Evolutionary conservation across 2,329 filamentous ascomycete genomes (phyloP).

Genomic region (Botrytis byssoidea): DNA sequence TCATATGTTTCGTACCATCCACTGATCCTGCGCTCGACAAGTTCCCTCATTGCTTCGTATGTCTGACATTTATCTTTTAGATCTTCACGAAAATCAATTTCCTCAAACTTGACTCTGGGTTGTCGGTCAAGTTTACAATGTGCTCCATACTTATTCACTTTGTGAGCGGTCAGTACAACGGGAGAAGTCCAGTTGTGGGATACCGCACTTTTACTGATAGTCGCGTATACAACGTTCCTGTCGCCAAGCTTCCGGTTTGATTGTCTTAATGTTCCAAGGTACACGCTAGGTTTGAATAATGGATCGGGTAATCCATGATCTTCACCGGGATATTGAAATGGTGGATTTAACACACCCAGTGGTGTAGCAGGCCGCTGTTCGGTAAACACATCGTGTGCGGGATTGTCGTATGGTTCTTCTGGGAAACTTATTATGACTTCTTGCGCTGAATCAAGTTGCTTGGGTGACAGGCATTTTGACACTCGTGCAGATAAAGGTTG

Average conservation of each 20-base stretch:
- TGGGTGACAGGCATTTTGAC: neutral
- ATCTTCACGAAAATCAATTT: constrained; percentile 1
- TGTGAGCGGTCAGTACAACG: constrained; percentile 9
- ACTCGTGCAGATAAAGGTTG: neutral
- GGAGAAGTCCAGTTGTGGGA: neutral
- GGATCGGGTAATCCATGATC: constrained; percentile 8
- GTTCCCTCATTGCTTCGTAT: constrained; percentile 12
- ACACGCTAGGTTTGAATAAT: constrained; percentile 7
- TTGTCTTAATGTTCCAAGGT: constrained; percentile 7
- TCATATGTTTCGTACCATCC: constrained; percentile 12
- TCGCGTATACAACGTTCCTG: constrained; percentile 7
- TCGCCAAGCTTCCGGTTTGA: neutral
- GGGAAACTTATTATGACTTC: neutral
- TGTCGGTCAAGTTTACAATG: constrained; percentile 10
- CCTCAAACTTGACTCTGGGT: neutral
- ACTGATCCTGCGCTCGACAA: constrained; percentile 8
- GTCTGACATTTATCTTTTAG: constrained; percentile 8
- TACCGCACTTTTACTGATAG: neutral
- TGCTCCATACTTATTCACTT: constrained; percentile 11
- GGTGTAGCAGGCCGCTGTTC: constrained; percentile 5
- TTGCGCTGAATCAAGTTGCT: neutral
- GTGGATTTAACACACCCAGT: constrained; percentile 1
- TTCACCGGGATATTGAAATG: neutral
- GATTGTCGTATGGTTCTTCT: neutral
- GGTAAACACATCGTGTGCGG: neutral